phyloP scores from a whole-genome alignment of 306 rosid species.

The Malus sieversii region DNA sequence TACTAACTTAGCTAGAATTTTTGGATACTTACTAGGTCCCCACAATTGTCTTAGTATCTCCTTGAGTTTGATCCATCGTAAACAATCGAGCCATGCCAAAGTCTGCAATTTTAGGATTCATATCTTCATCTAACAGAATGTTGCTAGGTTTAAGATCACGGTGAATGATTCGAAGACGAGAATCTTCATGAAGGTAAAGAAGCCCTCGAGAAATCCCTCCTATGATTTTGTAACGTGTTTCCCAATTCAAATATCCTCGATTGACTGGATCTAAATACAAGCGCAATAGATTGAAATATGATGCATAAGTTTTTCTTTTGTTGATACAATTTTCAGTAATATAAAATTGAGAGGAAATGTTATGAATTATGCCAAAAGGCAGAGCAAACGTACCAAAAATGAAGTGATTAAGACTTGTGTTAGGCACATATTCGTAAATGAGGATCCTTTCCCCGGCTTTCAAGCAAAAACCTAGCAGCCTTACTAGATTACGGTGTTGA shows the following conservation, averaged over 20 bases:
- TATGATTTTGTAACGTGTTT: slow-evolving; percentile 3
- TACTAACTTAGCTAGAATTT: too few relatives aligned
- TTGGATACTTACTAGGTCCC: slow-evolving; percentile 5
- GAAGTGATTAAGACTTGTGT: slow-evolving; percentile 1
- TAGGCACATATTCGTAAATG: neutral
- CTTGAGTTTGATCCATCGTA: neutral
- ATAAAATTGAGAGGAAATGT: neutral
- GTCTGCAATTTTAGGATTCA: slow-evolving; percentile 6
- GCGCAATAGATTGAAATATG: neutral
- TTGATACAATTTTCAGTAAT: neutral
- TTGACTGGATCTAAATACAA: neutral
- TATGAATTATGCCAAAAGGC: neutral
- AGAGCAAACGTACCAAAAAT: neutral
- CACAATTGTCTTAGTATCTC: neutral
- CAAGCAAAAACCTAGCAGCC: slow-evolving; percentile 42
- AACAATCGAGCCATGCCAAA: slow-evolving; percentile 1
- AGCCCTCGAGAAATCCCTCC: slow-evolving; percentile 5
- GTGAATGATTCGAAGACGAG: neutral
- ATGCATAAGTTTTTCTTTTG: neutral
- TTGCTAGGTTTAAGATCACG: neutral
- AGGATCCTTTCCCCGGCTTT: neutral
- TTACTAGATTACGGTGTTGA: slow-evolving; percentile 43
- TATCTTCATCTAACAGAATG: neutral
- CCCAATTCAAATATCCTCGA: neutral
- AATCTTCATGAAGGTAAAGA: slow-evolving; percentile 11